phyloP scores from a whole-genome alignment of 2,329 filamentous ascomycete genomes.

The Didymella arachidicola region DNA sequence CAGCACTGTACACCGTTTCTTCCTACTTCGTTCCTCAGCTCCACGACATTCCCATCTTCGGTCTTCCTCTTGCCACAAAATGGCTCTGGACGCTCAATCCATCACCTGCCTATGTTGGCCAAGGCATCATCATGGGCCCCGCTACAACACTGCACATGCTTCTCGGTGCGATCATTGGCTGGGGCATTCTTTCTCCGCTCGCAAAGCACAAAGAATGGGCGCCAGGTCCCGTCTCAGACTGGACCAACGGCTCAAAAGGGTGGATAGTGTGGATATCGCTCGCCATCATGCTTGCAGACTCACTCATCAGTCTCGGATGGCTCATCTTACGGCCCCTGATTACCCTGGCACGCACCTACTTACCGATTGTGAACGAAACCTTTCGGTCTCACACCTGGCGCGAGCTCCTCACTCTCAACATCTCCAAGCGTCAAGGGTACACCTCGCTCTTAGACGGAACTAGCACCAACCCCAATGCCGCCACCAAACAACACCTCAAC shows the following conservation, averaged over 20 bases:
- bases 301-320: constrained; percentile 85
- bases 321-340: constrained; percentile 72
- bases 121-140: constrained; percentile 98
- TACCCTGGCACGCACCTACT: constrained; percentile 53
- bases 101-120: constrained; percentile 94
- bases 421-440: constrained; percentile 50
- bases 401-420: constrained; percentile 45
- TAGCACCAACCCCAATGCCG: constrained; percentile 31
- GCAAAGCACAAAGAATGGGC: constrained; percentile 90
- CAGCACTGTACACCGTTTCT: constrained; percentile 71
- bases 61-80: constrained; percentile 71
- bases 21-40: constrained; percentile 91
- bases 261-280: constrained; percentile 99
- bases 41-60: constrained; percentile 87
- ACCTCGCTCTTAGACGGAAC: constrained; percentile 43
- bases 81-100: constrained; percentile 98
- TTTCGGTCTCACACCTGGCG: constrained; percentile 47
- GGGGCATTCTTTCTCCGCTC: constrained; percentile 88
- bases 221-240: constrained; percentile 82
- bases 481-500: constrained; percentile 42
- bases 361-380: constrained; percentile 41
- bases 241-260: constrained; percentile 92
- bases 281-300: constrained; percentile 95
- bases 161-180: constrained; percentile 85
- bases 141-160: constrained; percentile 96